A percentile compares a stretch with the other conserved stretches of the same genome.
Evolutionary conservation across 1,284 basidiomycete species (phyloP).

Genomic region (Ceratobasidium theobromae): DNA sequence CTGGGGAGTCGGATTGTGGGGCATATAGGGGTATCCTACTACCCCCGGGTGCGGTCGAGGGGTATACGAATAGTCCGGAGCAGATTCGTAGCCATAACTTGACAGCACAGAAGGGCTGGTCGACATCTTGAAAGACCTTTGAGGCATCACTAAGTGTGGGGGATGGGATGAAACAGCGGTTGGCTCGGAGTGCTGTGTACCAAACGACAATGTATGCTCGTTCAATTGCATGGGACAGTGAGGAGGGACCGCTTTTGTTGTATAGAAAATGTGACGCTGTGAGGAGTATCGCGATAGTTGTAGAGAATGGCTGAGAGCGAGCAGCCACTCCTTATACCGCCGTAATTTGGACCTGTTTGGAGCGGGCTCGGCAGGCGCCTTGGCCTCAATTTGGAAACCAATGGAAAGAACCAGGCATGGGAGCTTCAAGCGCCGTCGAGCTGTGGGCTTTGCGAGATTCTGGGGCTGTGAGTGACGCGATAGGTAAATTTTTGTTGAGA

Average conservation of each 20-base stretch:
- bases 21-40: constrained; percentile 16
- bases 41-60: neutral
- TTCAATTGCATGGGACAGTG: neutral
- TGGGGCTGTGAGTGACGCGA: no score
- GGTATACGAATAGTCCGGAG: neutral
- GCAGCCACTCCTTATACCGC: neutral
- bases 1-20: constrained; percentile 6
- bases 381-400: neutral
- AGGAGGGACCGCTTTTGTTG: neutral
- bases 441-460: no score
- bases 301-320: no score
- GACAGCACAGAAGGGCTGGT: neutral
- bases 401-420: neutral
- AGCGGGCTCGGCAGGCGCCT: neutral
- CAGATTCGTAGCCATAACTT: neutral
- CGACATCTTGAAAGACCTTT: no score
- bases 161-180: neutral
- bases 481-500: no score
- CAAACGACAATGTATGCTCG: constrained; percentile 8
- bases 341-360: neutral
- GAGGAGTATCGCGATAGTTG: no score
- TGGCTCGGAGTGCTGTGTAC: neutral
- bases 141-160: neutral
- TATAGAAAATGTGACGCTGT: neutral
- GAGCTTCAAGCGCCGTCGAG: no score